A percentile compares a stretch with the other conserved stretches of the same genome.
Conservation (phyloP, 2,329 filamentous ascomycete species). For the Penicillium sp. region DNA sequence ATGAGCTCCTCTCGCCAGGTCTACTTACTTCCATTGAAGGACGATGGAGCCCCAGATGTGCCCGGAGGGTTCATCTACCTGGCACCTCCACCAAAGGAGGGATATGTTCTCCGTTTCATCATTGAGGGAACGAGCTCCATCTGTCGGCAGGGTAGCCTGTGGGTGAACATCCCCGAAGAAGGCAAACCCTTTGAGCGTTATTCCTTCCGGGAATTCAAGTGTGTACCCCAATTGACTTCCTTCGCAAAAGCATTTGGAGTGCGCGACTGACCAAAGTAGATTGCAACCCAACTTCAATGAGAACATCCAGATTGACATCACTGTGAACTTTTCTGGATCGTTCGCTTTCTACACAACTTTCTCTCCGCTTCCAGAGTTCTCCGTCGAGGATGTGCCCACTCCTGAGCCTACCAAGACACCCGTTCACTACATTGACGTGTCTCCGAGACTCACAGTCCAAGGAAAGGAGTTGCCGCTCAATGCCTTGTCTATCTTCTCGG, state of each 20-base stretch:
- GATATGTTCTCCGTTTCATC: constrained; percentile 80
- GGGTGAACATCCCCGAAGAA: constrained; percentile 88
- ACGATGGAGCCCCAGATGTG: constrained; percentile 88
- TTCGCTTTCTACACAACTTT: constrained; percentile 96
- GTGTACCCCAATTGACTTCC: constrained; percentile 34
- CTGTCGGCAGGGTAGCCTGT: constrained; percentile 89
- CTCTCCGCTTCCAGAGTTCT: constrained; percentile 78
- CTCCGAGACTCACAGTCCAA: constrained; percentile 75
- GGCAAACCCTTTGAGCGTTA: constrained; percentile 75
- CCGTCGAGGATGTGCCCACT: constrained; percentile 55
- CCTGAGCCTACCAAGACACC: constrained; percentile 67
- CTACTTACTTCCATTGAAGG: constrained; percentile 86
- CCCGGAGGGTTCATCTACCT: constrained; percentile 90
- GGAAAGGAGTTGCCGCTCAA: constrained; percentile 76
- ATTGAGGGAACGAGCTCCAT: constrained; percentile 96
- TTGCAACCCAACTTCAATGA: constrained; percentile 91
- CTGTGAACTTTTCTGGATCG: constrained; percentile 78
- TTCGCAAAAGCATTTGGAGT: constrained; percentile 1
- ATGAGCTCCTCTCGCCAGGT: constrained; percentile 54
- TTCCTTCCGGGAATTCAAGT: constrained; percentile 88
- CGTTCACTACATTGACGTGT: constrained; percentile 91
- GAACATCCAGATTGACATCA: constrained; percentile 85
- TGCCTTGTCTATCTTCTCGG: constrained; percentile 86
- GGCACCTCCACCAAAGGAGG: constrained; percentile 70
- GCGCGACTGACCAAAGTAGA: constrained; percentile 43